Evolutionary conservation across 352 stramenopile genomes (phyloP), one percentile per base, ranked within the genome.

Genomic region (Phytophthora pistaciae): DNA sequence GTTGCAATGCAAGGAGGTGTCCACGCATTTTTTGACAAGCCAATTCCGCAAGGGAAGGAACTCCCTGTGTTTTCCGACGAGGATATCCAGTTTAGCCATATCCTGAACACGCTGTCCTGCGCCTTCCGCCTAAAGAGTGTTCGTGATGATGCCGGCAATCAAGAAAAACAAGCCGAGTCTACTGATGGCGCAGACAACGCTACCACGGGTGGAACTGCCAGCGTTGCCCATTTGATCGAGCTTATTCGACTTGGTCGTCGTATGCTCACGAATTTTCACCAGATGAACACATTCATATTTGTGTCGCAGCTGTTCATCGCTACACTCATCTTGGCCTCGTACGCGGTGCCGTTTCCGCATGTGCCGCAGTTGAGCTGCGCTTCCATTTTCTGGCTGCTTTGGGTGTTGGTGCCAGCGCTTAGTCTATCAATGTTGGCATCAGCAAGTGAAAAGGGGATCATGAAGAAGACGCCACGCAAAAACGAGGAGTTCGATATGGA

Each of bases 391-490:
- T 96, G 87, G 87, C 68, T 96, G 29, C 68, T 96, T 1, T 96
- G 88, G 88, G 71, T 91, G 20, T 76, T 96, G 9, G 85, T 96
- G 13, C 90, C 90, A 1, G 80, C 77, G 1, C 66, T 96, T 3
- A 92, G 85, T 72, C 75, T 96, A 7, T 87, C 80, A 3, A 92
- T 96, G 86, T 77, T 96, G 48, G 88, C 87, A 18, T 85, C 86
- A 1, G 83, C 82, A 4, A 85, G 83, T 38, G 87, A 94, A 53
- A 83, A 84, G 58, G 82, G 82, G 5, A 80, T 92, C 16, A 96
- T 96, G 90, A 94, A 93, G 70, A 85, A 85, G 25, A 96, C 90
- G 3, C 90, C 90, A 56, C 84, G 82, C 61, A 96, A 96, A 75
- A 96, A 96, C 66, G 88, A 95, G 68, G 69, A 82, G 16, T 74